Percentiles rank a stretch among this genome's conserved stretches.
phyloP scores from a whole-genome alignment of 2,329 filamentous ascomycete genomes.

The Pseudogymnoascus sp. region DNA sequence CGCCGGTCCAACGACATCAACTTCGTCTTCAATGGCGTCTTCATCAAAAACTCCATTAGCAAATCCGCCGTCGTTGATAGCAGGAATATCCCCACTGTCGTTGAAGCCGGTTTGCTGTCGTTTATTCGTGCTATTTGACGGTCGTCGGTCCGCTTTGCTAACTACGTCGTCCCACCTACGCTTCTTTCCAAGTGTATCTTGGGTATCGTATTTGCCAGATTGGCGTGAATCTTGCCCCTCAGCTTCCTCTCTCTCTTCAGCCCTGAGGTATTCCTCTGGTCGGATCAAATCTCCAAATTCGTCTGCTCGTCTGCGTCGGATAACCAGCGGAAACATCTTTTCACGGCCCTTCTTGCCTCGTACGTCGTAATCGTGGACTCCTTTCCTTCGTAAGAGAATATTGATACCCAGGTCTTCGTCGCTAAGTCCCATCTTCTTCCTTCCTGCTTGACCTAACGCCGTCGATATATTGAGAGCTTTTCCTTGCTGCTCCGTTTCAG shows the following conservation, averaged over 20 bases:
- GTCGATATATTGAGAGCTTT: conserved; percentile 84
- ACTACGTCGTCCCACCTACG: conserved; percentile 79
- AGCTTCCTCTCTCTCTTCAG: conserved; percentile 77
- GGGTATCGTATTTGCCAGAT: conserved; percentile 39
- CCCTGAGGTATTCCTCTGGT: conserved; percentile 86
- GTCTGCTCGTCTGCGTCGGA: conserved; percentile 70
- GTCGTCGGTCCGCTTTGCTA: conserved; percentile 32
- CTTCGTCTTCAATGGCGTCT: conserved; percentile 51
- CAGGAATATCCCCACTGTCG: conserved; percentile 22
- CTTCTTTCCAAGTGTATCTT: conserved; percentile 76
- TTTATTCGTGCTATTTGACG: conserved; percentile 47
- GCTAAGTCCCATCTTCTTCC: conserved; percentile 77
- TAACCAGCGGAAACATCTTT: conserved; percentile 80
- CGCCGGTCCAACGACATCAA: conserved; percentile 57
- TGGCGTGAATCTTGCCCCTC: conserved; percentile 57
- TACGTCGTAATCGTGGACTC: conserved; percentile 89
- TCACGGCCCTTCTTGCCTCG: conserved; percentile 86
- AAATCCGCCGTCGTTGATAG: conserved; percentile 41
- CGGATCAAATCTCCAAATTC: conserved; percentile 93
- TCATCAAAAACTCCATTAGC: conserved; percentile 43
- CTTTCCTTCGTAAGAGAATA: conserved; percentile 78
- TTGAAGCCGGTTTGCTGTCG: conserved; percentile 44
- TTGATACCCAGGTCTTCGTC: conserved; percentile 91
- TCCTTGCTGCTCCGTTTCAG: conserved; percentile 83
- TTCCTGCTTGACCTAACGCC: conserved; percentile 71